Evolutionary conservation across 345 rosid species (phyloP).

Genomic region (Turnera subulata): DNA sequence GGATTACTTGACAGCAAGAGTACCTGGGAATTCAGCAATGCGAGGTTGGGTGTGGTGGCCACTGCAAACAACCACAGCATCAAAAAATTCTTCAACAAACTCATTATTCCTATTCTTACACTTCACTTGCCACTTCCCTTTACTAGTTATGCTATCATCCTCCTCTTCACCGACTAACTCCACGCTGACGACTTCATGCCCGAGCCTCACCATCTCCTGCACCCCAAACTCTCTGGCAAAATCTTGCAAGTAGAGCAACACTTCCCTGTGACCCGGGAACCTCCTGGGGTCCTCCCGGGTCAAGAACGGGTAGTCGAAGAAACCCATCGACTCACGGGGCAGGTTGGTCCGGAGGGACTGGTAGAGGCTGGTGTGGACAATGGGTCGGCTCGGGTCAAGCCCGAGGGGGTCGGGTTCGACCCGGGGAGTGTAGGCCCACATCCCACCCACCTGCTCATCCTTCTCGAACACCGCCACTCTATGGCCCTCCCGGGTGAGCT

Average conservation of each 20-base stretch:
- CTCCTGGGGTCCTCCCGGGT: slow-evolving; percentile 16
- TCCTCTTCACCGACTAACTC: background rate
- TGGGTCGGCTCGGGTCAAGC: slow-evolving; percentile 18
- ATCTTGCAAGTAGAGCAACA: slow-evolving; percentile 15
- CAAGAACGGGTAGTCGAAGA: slow-evolving; percentile 19
- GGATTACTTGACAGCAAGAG: no score
- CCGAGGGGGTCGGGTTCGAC: slow-evolving; percentile 25
- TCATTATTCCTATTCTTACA: background rate
- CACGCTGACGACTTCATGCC: slow-evolving; percentile 14
- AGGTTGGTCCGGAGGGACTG: slow-evolving; percentile 24
- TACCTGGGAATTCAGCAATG: no score
- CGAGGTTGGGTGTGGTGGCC: no score
- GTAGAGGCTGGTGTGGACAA: slow-evolving; percentile 22
- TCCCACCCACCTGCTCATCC: slow-evolving; percentile 18
- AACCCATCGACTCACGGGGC: slow-evolving; percentile 26
- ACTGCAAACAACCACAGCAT: no score
- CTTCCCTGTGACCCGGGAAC: slow-evolving; percentile 22
- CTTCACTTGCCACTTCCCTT: slow-evolving; percentile 12
- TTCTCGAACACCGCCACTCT: slow-evolving; percentile 25
- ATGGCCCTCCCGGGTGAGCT: slow-evolving; percentile 35
- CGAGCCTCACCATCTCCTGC: slow-evolving; percentile 11
- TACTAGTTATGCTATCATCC: background rate
- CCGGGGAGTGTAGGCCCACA: slow-evolving; percentile 20
- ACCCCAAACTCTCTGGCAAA: slow-evolving; percentile 21
- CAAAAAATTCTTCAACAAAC: no score